Evolutionary conservation across 106 monocot species (phyloP), one percentile per base, ranked within the genome.

Genomic region (Chionographis japonica): DNA sequence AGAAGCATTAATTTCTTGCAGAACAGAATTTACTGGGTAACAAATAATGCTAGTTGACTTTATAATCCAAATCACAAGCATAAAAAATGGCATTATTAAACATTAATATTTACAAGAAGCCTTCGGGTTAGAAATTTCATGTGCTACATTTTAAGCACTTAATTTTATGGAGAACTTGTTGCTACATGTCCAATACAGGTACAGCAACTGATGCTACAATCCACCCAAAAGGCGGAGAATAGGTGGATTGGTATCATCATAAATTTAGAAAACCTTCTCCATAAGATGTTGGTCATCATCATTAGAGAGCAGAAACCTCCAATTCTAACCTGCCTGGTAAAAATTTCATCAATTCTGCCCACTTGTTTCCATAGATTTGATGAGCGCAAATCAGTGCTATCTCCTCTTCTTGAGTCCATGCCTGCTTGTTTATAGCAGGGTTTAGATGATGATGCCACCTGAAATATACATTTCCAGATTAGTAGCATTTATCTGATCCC

Each of bases 391-490:
- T 85, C 13, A 89, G 68, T 58, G 79, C 62, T 66, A 89, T 79
- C 62, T 89, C 89, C 70, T 89, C 89, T 67, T 85, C 89, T 76
- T 89, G 89, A 52, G 85, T 89, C 89, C 89, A 89, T 63, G 89
- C 76, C 51, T 89, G 82, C 68, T 75, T 82, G 77, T 89, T 89
- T 66, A 89, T 85, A 54, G 76, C 43, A 52, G 89, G 89, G 42
- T 89, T 89, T 63, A 89, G 82, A 83, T 89, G 89, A 77, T 89
- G 82, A 72, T 89, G 85, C 89, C 89, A 89, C 77, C 89, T 89
- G 52, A 42, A 56, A 56, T 40, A 46, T 68, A 38, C 62, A 38
- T 42, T 27, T 27, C 27, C 27, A 27, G 12, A 63, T 63, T 43
- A 61, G 10, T 2, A 38, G 37, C 10, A 14, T 46, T 46, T 6